Conservation (phyloP, 2,329 filamentous ascomycete species). For the Metarhizium robertsii region DNA sequence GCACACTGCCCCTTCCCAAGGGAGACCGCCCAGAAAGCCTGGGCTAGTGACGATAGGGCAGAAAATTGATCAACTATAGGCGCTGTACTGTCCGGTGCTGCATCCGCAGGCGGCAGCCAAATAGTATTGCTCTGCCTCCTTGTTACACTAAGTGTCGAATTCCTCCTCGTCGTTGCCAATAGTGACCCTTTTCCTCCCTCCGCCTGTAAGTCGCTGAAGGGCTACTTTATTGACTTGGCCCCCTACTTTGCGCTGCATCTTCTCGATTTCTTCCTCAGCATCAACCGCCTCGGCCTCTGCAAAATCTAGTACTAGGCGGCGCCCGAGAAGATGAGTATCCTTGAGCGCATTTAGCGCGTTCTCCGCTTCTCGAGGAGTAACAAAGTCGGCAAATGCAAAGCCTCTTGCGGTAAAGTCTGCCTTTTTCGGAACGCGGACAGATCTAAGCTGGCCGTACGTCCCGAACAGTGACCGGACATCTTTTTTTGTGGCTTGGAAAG, state of each 20-base stretch:
- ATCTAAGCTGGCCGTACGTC: conserved; percentile 84
- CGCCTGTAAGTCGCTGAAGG: conserved; percentile 76
- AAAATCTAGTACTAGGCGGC: conserved; percentile 84
- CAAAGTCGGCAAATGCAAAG: conserved; percentile 95
- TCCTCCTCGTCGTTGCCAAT: conserved; percentile 64
- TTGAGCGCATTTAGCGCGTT: conserved; percentile 86
- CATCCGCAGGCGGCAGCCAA: conserved; percentile 5
- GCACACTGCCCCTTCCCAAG: conserved; percentile 9
- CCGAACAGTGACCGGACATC: conserved; percentile 80
- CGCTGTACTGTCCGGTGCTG: neutral
- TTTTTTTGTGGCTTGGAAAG: conserved; percentile 90
- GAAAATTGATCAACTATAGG: neutral
- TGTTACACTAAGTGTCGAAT: conserved; percentile 24
- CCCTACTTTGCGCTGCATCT: conserved; percentile 94
- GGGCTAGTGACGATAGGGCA: conserved; percentile 7
- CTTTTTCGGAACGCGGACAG: conserved; percentile 90
- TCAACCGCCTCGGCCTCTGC: conserved; percentile 82
- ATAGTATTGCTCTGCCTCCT: conserved; percentile 11
- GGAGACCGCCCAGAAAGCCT: conserved; percentile 4
- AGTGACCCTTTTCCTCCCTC: conserved; percentile 80
- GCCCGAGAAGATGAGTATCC: conserved; percentile 87
- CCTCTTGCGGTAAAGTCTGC: conserved; percentile 82
- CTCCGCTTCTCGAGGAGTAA: conserved; percentile 77
- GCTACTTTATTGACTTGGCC: conserved; percentile 85
- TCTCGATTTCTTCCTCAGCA: conserved; percentile 90